Conservation (phyloP, 2,329 filamentous ascomycete species). For the Cytospora piceae region DNA sequence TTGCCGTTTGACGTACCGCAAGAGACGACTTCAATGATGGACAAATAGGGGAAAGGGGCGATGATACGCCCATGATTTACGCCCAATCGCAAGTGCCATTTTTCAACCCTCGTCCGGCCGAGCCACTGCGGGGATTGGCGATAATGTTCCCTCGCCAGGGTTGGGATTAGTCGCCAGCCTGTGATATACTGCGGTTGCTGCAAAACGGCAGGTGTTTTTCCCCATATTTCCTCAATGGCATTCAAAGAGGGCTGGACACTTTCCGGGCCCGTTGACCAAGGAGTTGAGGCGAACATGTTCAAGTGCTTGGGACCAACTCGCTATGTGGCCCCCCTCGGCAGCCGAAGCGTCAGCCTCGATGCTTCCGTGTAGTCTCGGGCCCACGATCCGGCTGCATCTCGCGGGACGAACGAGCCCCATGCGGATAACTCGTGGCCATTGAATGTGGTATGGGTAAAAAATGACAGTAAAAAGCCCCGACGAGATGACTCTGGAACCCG, state of each 20-base stretch:
- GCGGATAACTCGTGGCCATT: neutral
- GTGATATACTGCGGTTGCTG: neutral
- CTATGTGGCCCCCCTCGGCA: constrained; percentile 13
- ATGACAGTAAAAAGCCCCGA: neutral
- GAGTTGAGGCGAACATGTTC: neutral
- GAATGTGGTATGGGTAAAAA: neutral
- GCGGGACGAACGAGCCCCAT: neutral
- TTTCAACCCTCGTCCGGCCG: neutral
- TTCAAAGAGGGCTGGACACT: neutral
- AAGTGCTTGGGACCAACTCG: neutral
- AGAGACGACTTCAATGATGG: neutral
- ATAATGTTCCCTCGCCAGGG: neutral
- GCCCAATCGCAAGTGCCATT: neutral
- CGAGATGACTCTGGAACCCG: neutral
- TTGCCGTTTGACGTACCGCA: neutral
- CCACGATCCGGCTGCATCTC: neutral
- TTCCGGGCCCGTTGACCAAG: neutral
- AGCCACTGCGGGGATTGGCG: neutral
- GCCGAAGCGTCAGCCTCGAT: constrained; percentile 16
- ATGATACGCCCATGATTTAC: neutral
- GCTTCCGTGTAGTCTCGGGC: neutral
- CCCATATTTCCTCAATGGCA: neutral
- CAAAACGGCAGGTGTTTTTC: neutral
- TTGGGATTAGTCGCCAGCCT: neutral
- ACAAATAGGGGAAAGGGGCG: neutral